Conservation (phyloP, 2,329 filamentous ascomycete genomes). For the Xylariales sp. region DNA sequence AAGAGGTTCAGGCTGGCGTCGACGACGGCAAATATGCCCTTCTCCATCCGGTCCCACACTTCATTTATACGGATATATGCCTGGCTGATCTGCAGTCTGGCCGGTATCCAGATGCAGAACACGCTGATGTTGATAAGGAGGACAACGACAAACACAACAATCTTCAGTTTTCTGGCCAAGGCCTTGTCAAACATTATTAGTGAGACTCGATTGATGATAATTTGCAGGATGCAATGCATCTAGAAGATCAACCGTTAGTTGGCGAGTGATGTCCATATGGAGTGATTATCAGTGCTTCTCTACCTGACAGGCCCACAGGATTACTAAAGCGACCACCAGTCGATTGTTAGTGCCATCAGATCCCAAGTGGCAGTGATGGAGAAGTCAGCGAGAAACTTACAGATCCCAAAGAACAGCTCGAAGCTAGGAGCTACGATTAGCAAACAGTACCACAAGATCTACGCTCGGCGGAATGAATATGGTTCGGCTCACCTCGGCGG, state of each 20-base stretch:
- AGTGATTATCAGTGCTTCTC: too few species aligned
- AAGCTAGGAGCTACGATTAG: slow-evolving; percentile 1
- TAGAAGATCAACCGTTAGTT: too few species aligned
- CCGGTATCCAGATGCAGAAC: slow-evolving; percentile 50
- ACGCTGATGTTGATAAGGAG: slow-evolving; percentile 46
- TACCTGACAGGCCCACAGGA: too few species aligned
- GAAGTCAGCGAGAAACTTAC: slow-evolving; percentile 5
- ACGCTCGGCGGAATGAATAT: too few species aligned
- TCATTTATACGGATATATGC: slow-evolving; percentile 40
- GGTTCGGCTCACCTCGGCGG: slow-evolving; percentile 4
- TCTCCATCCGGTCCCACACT: slow-evolving; percentile 49
- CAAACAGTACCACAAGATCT: not conserved
- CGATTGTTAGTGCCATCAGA: not conserved
- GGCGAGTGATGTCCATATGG: too few species aligned
- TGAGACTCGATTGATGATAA: slow-evolving; percentile 49
- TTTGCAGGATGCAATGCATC: slow-evolving; percentile 47
- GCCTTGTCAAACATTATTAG: slow-evolving; percentile 37
- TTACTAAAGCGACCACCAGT: too few species aligned
- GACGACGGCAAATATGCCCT: slow-evolving; percentile 44
- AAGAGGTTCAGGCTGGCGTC: slow-evolving; percentile 45
- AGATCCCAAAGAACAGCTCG: slow-evolving; percentile 7
- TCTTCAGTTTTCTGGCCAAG: slow-evolving; percentile 35
- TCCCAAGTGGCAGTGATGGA: not conserved
- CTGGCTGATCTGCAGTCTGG: slow-evolving; percentile 37
- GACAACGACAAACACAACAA: slow-evolving; percentile 39